Evolutionary conservation across 176 grass and related monocot genomes (phyloP), one percentile per base, ranked within the genome.

Genomic region (Otatea glauca): DNA sequence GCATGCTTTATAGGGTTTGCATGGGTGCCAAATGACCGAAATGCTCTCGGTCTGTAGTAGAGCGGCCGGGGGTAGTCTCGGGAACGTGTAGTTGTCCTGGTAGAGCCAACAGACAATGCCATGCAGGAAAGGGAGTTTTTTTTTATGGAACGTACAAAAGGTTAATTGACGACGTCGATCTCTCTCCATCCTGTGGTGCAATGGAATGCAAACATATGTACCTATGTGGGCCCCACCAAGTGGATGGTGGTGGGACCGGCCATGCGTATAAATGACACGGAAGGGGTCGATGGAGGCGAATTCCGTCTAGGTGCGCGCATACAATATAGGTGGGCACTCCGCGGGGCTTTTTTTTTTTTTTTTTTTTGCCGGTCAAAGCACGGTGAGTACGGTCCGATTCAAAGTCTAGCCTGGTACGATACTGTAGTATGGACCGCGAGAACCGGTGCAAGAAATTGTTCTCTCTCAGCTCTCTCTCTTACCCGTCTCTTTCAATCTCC

Each of bases 1-100:
- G n/a, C n/a, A n/a, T n/a, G 2, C 4, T 81, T 91, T 91, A 85
- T 88, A 91, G 70, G 67, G 54, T 48, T 70, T 32, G 21, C 1
- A 3, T 13, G 20, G 20, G 85, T 23, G 29, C 6, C 2, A n/a
- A 62, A 70, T 77, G 76, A 34, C 85, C 0, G 35, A 37, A 88
- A 91, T 70, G 27, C 54, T 70, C 24, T 38, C 4, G 14, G 7
- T 25, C 5, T 37, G 24, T 0, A 4, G 0, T 0, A 1, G 1
- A 18, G 2, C 32, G 32, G 17, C 42, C 42, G 38, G 29, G 80
- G 89, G 23, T 24, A 84, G 4, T 18, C 2, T 75, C 3, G 63
- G 50, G 1, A 77, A 43, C 2, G 53, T 14, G 16, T 16, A 61
- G 32, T 27, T n/a, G 6, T 20, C 55, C 20, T 9, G 7, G 27